Percentiles rank a stretch among this genome's conserved stretches.
These are phyloP conservation scores for Skeletonema tropicum DNA, from an alignment of 108 stramenopile species.

Conservation along the genomic window DNA sequence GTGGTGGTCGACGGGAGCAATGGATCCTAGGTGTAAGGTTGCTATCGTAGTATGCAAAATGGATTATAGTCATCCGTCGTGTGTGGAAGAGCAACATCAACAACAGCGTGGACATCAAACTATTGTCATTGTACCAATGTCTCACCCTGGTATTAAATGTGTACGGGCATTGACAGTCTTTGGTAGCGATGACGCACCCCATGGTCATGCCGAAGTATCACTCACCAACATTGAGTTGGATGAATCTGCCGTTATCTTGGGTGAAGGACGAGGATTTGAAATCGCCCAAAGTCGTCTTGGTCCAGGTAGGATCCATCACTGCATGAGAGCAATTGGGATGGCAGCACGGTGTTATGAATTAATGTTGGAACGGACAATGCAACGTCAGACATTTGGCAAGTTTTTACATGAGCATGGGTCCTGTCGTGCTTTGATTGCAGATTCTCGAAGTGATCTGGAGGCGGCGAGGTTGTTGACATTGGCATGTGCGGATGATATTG, in stretches of 20 bases:
- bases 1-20: conserved; percentile 95
- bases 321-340: conserved; percentile 96
- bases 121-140: conserved; percentile 79
- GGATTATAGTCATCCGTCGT: conserved; percentile 41
- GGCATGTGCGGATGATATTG: conserved; percentile 74
- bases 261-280: conserved; percentile 92
- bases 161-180: conserved; percentile 90
- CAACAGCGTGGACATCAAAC: conserved; percentile 63
- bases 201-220: conserved; percentile 90
- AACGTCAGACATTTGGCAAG: conserved; percentile 83
- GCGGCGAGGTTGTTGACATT: conserved; percentile 80
- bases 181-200: conserved; percentile 96
- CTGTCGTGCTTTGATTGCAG: conserved; percentile 82
- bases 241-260: conserved; percentile 69
- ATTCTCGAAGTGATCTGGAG: conserved; percentile 78
- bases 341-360: conserved; percentile 85
- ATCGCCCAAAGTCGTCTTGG: conserved; percentile 96
- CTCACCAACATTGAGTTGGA: conserved; percentile 58
- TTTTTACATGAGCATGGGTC: conserved; percentile 78
- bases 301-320: conserved; percentile 98
- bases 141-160: conserved; percentile 75
- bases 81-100: conserved; percentile 5
- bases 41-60: conserved; percentile 87
- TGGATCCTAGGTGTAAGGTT: conserved; percentile 91
- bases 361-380: conserved; percentile 76